phyloP scores from a whole-genome alignment of 1,284 basidiomycete species.

The Trichosporon coremiiforme region DNA sequence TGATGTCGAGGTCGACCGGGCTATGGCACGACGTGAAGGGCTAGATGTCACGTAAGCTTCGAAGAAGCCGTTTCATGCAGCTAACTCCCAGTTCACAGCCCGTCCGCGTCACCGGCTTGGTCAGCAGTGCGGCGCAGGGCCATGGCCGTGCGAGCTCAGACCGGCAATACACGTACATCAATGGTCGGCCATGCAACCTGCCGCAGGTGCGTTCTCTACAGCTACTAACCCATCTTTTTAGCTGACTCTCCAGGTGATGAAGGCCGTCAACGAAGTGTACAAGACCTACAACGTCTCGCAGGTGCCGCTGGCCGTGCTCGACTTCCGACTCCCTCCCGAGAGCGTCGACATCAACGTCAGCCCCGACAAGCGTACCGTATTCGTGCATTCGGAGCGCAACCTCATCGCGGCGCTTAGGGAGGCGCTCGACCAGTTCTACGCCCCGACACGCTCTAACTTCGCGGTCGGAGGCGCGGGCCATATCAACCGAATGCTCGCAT shows the following conservation, averaged over 20 bases:
- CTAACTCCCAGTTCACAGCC: conserved; percentile 38
- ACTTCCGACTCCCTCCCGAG: conserved; percentile 78
- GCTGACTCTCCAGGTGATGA: conserved; percentile 65
- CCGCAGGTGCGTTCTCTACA: conserved; percentile 64
- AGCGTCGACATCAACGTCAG: conserved; percentile 93
- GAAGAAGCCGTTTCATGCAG: background rate
- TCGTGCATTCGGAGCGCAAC: conserved; percentile 84
- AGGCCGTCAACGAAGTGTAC: conserved; percentile 86
- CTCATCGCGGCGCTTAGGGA: conserved; percentile 77
- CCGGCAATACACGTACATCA: conserved; percentile 91
- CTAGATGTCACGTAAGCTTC: conserved; percentile 38
- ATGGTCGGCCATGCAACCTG: conserved; percentile 84
- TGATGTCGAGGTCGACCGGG: conserved; percentile 66
- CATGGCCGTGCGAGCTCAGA: conserved; percentile 76
- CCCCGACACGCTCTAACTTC: conserved; percentile 70
- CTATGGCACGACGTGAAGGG: conserved; percentile 55
- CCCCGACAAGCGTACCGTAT: conserved; percentile 93
- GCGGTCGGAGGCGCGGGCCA: conserved; percentile 59
- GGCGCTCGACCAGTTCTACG: conserved; percentile 67
- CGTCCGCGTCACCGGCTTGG: conserved; percentile 47
- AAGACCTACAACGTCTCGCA: conserved; percentile 79
- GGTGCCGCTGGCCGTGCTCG: conserved; percentile 77
- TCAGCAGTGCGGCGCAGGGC: conserved; percentile 53
- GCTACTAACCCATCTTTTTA: background rate
- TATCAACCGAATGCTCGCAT: conserved; percentile 32